Evolutionary conservation across 208 protist genomes (phyloP), one percentile per base, ranked within the genome.

Genomic region (Tetramitus jugosus): DNA sequence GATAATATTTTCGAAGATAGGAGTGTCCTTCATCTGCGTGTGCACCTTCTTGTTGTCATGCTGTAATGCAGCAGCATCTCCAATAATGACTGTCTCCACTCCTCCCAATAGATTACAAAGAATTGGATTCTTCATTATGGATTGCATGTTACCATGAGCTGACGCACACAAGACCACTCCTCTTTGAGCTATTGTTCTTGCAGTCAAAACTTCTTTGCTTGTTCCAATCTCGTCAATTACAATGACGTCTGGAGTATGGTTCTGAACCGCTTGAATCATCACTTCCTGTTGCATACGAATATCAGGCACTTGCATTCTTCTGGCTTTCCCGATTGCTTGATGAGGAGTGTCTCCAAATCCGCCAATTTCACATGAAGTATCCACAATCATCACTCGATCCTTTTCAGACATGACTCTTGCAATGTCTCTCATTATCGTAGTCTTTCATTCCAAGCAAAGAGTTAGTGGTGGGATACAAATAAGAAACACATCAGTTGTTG

Each of bases 321-420:
- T 86, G 53, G 92, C 92, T 13, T 84, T 81, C 2, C 92, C 93
- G 26, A 96, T 84, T 81, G 89, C 92, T 7, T 87, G 83, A 81
- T 95, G 79, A 14, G 92, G 90, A 23, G 91, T 77, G 33, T 91
- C 81, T 20, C 89, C 89, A 67, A 95, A 91, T 39, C 94, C 94
- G 6, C 88, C 92, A 74, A 96, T 96, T 80, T 97, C 94, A 79
- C 95, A 95, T 8, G 92, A 95, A 0, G 93, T 96, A 80, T 97
- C 94, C 13, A 97, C 91, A 20, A 96, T 85, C 42, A 90, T 88
- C 0, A 95, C 88, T 17, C 91, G 88, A 46, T 85, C 79, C 74
- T 65, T 69, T 17, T 74, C 68, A 37, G 91, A 87, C 14, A 95
- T 77, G 7, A 80, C 76, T 53, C 88, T 78, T 1, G 90, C 87